Evolutionary conservation across 2,329 filamentous ascomycete genomes (phyloP), one percentile per base, ranked within the genome.

Genomic region (Colletotrichum abscissum): DNA sequence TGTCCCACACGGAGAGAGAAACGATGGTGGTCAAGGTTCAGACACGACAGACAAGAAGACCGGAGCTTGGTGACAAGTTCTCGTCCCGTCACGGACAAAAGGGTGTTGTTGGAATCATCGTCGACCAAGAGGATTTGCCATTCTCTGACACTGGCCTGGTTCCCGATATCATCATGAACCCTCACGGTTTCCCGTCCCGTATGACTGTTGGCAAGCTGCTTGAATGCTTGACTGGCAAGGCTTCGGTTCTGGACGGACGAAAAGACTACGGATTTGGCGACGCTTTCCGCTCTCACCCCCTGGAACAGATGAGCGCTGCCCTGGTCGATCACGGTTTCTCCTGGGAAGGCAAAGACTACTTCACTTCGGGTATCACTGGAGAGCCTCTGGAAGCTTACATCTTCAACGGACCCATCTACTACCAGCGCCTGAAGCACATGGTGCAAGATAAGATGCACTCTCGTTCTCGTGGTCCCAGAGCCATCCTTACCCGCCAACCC

Each of bases 101-200:
- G 83, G 97, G 97, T 86, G 97, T 98, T 24, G 95, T 97, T 1
- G 97, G 97, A 69, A 96, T 98, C 78, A 98, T 99, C 72, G 95
- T 96, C 22, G 94, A 98, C 75, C 96, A 98, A 84, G 95, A 97
- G 80, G 97, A 99, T 81, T 93, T 99, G 91, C 97, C 97, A 0
- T 99, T 99, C 85, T 93, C 93, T 46, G 97, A 99, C 83, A 87
- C 89, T 65, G 97, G 97, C 2, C 91, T 99, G 76, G 93, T 92
- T n/a, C 97, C 97, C 0, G 97, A 99, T 83, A 98, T 99, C 77
- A 99, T 99, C 90, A 99, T 99, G 97, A 99, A 99, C 86, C 97
- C 97, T 0, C 97, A 99, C 85, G 97, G 97, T 92, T 99, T 99
- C 88, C 97, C 97, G 1, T 98, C 96, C 38, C 97, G 97, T 83